These are phyloP conservation scores for Quillaja saponaria DNA, from an alignment of 306 rosid genomes.

Conservation along the genomic window DNA sequence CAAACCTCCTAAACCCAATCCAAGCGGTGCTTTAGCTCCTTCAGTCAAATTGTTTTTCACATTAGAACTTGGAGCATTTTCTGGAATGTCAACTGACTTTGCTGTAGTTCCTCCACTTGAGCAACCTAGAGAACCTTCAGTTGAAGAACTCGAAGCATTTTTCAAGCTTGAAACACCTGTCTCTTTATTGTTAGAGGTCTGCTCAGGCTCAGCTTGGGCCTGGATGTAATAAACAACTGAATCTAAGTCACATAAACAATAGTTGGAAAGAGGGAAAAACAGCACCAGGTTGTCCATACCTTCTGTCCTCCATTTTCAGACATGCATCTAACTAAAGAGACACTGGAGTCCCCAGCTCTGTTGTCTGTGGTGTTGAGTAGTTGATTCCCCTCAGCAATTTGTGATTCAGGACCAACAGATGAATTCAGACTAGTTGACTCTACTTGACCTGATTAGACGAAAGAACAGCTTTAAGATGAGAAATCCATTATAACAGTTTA, in stretches of 20 bases:
- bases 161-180: slow-evolving; percentile 47
- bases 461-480: slow-evolving; percentile 27
- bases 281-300: slow-evolving; percentile 40
- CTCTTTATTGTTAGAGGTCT: slow-evolving; percentile 38
- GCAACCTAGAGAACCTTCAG: slow-evolving; percentile 43
- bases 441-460: slow-evolving; percentile 51
- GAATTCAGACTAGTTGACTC: slow-evolving; percentile 46
- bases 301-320: slow-evolving; percentile 46
- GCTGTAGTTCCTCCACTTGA: slow-evolving; percentile 46
- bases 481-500: not conserved
- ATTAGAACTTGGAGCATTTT: slow-evolving; percentile 38
- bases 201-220: slow-evolving; percentile 36
- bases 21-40: slow-evolving; percentile 70
- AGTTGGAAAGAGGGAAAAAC: slow-evolving; percentile 4
- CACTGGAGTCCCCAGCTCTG: slow-evolving; percentile 36
- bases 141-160: slow-evolving; percentile 47
- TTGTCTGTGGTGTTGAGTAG: slow-evolving; percentile 37
- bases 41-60: slow-evolving; percentile 46
- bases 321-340: slow-evolving; percentile 34
- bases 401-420: slow-evolving; percentile 49
- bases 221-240: slow-evolving; percentile 30
- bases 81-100: slow-evolving; percentile 37
- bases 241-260: slow-evolving; percentile 20
- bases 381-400: slow-evolving; percentile 45
- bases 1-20: slow-evolving; percentile 77